These are phyloP conservation scores for Talaromyces piceae DNA, from an alignment of 2,329 filamentous ascomycete species.

Conservation along the genomic window DNA sequence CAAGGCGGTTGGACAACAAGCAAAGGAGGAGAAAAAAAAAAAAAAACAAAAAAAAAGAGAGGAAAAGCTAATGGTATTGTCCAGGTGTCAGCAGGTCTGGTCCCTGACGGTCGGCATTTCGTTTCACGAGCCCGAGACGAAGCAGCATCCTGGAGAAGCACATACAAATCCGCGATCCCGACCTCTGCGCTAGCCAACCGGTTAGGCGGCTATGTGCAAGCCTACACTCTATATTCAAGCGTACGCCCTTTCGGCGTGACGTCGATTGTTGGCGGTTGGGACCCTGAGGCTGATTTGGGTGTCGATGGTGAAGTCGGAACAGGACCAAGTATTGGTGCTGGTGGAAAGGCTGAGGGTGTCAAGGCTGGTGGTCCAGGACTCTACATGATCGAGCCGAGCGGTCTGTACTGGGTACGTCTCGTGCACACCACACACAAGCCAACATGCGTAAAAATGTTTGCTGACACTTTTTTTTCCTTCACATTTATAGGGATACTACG, in stretches of 20 bases:
- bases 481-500: slow-evolving; percentile 94
- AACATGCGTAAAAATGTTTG: neutral
- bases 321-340: slow-evolving; percentile 70
- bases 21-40: too few species aligned
- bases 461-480: slow-evolving; percentile 18
- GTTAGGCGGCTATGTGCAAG: slow-evolving; percentile 93
- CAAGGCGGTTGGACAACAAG: too few species aligned
- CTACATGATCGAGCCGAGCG: slow-evolving; percentile 99
- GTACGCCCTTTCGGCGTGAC: slow-evolving; percentile 96
- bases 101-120: slow-evolving; percentile 93
- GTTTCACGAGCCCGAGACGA: slow-evolving; percentile 91
- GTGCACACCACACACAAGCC: neutral
- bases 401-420: slow-evolving; percentile 74
- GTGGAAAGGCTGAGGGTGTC: slow-evolving; percentile 69
- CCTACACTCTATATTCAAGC: slow-evolving; percentile 93
- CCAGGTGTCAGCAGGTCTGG: slow-evolving; percentile 85
- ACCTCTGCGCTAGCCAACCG: slow-evolving; percentile 80
- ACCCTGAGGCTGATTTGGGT: slow-evolving; percentile 74
- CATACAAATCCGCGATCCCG: slow-evolving; percentile 91
- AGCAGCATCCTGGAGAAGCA: slow-evolving; percentile 79
- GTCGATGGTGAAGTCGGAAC: slow-evolving; percentile 86
- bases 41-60: neutral
- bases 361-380: slow-evolving; percentile 83
- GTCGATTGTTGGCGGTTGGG: slow-evolving; percentile 87
- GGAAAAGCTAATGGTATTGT: neutral